Evolutionary conservation across 495 filamentous ascomycete genomes (phyloP).

Genomic region (Talaromyces ruber): DNA sequence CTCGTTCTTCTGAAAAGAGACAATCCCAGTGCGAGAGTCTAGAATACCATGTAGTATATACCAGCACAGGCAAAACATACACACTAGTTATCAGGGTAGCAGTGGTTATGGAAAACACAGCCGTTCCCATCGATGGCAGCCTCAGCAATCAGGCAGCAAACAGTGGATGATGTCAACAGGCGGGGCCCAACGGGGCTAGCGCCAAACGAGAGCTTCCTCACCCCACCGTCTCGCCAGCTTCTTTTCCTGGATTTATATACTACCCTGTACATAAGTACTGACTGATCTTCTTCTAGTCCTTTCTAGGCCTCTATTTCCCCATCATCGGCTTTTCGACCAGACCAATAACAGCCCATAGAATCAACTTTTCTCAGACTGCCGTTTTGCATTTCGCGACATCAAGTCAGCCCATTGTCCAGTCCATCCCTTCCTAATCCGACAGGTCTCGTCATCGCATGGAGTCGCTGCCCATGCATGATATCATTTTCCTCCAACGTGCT

Average conservation of each 20-base stretch:
- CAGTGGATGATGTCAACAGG: background rate
- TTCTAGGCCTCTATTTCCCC: too few relatives aligned
- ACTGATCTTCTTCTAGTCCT: too few relatives aligned
- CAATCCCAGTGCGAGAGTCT: too few relatives aligned
- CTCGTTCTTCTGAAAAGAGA: too few relatives aligned
- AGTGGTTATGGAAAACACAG: background rate
- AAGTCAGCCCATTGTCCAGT: background rate
- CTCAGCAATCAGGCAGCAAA: background rate
- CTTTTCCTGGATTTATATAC: too few relatives aligned
- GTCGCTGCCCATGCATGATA: background rate
- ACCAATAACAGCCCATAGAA: background rate
- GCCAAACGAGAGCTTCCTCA: background rate
- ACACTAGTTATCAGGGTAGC: too few relatives aligned
- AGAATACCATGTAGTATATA: too few relatives aligned
- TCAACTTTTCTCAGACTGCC: background rate
- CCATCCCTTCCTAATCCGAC: background rate
- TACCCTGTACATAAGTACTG: too few relatives aligned
- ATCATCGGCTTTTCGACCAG: background rate
- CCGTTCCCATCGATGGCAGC: background rate
- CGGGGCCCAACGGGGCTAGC: background rate
- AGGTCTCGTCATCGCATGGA: background rate
- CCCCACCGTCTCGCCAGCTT: too few relatives aligned
- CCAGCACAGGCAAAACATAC: too few relatives aligned
- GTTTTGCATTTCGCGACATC: background rate
- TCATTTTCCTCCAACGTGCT: background rate